phyloP scores from a whole-genome alignment of 768 basidiomycete species.

The Gloeophyllum trabeum region DNA sequence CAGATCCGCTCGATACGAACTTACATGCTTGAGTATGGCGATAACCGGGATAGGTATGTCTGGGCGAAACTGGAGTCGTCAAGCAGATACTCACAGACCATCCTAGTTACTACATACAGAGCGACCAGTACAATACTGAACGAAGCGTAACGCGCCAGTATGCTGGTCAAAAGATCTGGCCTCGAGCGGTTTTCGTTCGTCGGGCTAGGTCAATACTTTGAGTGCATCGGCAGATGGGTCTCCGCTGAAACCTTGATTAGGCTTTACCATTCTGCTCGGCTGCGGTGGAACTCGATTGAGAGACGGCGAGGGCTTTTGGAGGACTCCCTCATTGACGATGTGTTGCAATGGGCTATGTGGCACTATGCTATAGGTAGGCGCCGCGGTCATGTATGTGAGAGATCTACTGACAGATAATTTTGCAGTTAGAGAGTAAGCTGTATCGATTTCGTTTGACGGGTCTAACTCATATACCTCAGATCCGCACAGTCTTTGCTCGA shows the following conservation, averaged over 20 bases:
- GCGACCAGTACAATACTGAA: conserved; percentile 47
- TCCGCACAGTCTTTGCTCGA: conserved; percentile 27
- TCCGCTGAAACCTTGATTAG: conserved; percentile 11
- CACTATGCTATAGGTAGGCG: conserved; percentile 43
- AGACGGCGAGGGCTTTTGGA: conserved; percentile 47
- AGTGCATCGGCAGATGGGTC: background rate
- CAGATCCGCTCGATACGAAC: conserved; percentile 61
- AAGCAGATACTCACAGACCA: background rate
- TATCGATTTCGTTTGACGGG: too few species aligned
- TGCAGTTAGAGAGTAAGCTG: conserved; percentile 20
- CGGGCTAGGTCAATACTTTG: conserved; percentile 40
- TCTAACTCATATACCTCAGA: too few species aligned
- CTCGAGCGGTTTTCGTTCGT: conserved; percentile 56
- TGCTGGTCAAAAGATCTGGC: conserved; percentile 67
- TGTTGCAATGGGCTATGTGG: conserved; percentile 71
- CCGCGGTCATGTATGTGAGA: too few species aligned
- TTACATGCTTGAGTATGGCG: conserved; percentile 67
- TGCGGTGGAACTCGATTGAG: conserved; percentile 69
- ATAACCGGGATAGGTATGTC: conserved; percentile 46
- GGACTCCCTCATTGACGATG: conserved; percentile 56
- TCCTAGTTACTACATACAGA: conserved; percentile 42
- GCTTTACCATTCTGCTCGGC: conserved; percentile 56
- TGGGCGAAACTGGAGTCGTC: too few species aligned
- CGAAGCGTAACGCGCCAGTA: conserved; percentile 57
- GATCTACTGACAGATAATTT: too few species aligned